These are phyloP conservation scores for Dactylellina sp. DNA, from an alignment of 2,329 filamentous ascomycete species.

Conservation along the genomic window DNA sequence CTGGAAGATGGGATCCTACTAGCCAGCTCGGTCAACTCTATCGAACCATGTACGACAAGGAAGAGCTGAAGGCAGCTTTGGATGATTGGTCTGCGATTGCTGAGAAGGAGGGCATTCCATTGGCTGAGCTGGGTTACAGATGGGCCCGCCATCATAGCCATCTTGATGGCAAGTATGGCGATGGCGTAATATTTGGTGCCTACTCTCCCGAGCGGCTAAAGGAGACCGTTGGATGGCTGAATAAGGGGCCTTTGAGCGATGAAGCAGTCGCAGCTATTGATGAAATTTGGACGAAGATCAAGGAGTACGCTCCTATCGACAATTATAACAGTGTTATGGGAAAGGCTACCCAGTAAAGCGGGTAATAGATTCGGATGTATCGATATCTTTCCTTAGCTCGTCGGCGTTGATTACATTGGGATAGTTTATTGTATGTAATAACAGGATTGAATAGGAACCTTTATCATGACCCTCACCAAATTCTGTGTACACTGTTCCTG, in stretches of 20 bases:
- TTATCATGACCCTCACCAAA: no score
- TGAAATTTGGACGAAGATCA: constrained; percentile 78
- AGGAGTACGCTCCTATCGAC: constrained; percentile 63
- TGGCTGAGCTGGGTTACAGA: constrained; percentile 79
- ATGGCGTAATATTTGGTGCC: constrained; percentile 72
- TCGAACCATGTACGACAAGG: constrained; percentile 45
- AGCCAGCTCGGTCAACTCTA: constrained; percentile 39
- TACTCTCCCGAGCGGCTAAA: constrained; percentile 71
- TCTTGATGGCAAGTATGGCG: constrained; percentile 66
- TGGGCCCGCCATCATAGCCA: constrained; percentile 78
- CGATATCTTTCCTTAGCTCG: no score
- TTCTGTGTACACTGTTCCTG: no score
- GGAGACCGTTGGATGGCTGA: constrained; percentile 70
- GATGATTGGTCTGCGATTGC: constrained; percentile 60
- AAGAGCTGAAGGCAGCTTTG: constrained; percentile 23
- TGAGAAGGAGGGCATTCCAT: constrained; percentile 74
- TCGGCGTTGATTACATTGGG: no score
- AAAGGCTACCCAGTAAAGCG: background rate
- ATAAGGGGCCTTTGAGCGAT: constrained; percentile 79
- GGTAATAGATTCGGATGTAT: no score
- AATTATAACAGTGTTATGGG: constrained; percentile 42
- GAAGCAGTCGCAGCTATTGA: constrained; percentile 81
- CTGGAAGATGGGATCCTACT: constrained; percentile 32
- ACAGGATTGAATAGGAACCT: no score
- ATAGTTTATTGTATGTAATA: no score